phyloP scores from a whole-genome alignment of 306 rosid species.

The Ormosia semicastrata region DNA sequence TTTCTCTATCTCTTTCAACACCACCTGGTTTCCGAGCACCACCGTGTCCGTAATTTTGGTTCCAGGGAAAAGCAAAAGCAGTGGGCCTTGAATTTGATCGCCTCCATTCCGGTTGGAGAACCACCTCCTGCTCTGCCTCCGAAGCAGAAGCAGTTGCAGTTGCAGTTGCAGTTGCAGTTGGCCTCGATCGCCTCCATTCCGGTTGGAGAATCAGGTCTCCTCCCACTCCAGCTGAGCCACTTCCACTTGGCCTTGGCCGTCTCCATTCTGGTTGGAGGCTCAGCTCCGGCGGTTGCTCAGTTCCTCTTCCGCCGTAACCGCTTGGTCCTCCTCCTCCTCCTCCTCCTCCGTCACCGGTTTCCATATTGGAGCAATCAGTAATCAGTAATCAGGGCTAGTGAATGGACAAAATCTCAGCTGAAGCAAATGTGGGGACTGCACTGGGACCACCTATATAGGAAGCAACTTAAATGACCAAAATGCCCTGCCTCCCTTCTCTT shows the following conservation, averaged over 20 bases:
- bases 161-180: not conserved
- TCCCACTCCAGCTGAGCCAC: not conserved
- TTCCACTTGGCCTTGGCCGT: not conserved
- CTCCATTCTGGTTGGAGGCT: conserved; percentile 30
- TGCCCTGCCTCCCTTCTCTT: not conserved
- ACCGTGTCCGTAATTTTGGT: not conserved
- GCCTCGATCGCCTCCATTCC: conserved; percentile 26
- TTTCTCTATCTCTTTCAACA: too few species aligned
- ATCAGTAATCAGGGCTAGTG: not conserved
- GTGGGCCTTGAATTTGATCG: not conserved
- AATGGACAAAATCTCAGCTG: too few species aligned
- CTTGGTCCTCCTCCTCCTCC: not conserved
- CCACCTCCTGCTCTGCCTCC: not conserved
- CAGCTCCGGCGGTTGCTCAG: conserved; percentile 4
- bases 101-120: conserved; percentile 27
- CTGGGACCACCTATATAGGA: not conserved
- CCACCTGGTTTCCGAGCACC: too few species aligned
- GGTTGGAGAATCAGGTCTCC: conserved; percentile 30
- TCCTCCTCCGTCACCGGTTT: not conserved
- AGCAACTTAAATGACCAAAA: not conserved
- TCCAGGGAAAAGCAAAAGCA: conserved; percentile 25
- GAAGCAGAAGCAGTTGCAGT: not conserved
- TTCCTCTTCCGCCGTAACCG: not conserved
- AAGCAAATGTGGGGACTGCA: not conserved
- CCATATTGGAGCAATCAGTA: conserved; percentile 2